These are phyloP conservation scores for Tremella yokohamensis DNA, from an alignment of 768 basidiomycete species.

Conservation along the genomic window DNA sequence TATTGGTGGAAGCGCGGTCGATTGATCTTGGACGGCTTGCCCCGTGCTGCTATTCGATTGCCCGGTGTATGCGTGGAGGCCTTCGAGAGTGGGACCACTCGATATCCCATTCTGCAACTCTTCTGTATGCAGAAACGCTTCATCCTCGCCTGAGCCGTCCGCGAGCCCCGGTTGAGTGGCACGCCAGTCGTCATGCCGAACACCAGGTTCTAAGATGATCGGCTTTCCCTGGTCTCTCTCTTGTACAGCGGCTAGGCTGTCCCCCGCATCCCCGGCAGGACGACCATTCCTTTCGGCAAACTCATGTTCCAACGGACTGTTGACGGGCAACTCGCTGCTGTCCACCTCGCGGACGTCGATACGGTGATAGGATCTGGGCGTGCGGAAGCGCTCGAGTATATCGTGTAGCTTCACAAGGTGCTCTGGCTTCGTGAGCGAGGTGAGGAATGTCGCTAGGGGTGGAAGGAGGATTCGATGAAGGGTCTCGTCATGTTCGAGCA, in stretches of 20 bases:
- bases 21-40: background rate
- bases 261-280: background rate
- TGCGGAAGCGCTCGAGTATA: conserved; percentile 29
- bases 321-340: conserved; percentile 31
- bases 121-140: no score
- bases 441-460: conserved; percentile 35
- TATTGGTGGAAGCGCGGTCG: background rate
- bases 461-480: conserved; percentile 35
- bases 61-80: no score
- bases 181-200: no score
- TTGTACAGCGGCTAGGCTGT: no score
- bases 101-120: no score
- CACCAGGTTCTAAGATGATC: background rate
- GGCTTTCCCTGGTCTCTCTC: background rate
- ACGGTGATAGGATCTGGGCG: conserved; percentile 36
- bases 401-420: conserved; percentile 36
- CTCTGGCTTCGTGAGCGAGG: conserved; percentile 16
- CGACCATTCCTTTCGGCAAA: background rate
- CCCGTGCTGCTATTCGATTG: no score
- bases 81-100: no score
- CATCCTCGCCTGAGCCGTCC: background rate
- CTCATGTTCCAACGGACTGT: background rate
- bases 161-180: background rate
- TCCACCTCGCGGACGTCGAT: conserved; percentile 32
- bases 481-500: conserved; percentile 29